These are phyloP conservation scores for Withania somnifera DNA, from an alignment of 305 asterid genomes.

Conservation along the genomic window DNA sequence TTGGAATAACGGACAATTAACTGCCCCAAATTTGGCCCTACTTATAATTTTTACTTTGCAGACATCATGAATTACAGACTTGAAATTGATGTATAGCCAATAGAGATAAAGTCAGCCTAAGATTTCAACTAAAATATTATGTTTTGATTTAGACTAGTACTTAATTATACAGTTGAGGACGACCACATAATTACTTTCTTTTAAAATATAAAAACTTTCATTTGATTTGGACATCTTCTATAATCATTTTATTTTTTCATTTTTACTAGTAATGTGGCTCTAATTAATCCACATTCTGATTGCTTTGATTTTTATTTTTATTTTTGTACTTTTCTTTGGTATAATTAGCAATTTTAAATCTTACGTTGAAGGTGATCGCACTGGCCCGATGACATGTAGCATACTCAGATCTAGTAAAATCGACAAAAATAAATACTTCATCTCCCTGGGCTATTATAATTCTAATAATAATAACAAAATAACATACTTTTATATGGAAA, in stretches of 20 bases:
- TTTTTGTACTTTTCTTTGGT: not conserved
- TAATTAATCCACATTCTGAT: not conserved
- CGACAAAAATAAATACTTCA: no score
- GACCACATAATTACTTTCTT: not conserved
- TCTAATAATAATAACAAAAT: no score
- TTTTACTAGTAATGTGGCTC: not conserved
- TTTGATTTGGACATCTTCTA: constrained; percentile 4
- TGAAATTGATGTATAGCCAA: constrained; percentile 28
- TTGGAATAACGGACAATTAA: not conserved
- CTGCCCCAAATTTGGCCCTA: constrained; percentile 2
- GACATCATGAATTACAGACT: constrained; percentile 6
- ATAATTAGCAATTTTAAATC: not conserved
- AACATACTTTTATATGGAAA: no score
- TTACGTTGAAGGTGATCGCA: no score
- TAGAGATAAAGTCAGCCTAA: constrained; percentile 26
- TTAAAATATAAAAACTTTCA: not conserved
- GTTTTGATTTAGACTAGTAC: not conserved
- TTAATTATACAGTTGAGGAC: not conserved
- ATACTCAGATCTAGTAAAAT: no score
- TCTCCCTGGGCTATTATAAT: no score
- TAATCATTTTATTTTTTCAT: constrained; percentile 7
- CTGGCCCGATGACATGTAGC: no score
- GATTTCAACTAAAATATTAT: constrained; percentile 16
- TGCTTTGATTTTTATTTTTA: no score
- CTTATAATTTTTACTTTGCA: not conserved